Evolutionary conservation across 345 rosid genomes (phyloP), one percentile per base, ranked within the genome.

Genomic region (Euphorbia peplus): DNA sequence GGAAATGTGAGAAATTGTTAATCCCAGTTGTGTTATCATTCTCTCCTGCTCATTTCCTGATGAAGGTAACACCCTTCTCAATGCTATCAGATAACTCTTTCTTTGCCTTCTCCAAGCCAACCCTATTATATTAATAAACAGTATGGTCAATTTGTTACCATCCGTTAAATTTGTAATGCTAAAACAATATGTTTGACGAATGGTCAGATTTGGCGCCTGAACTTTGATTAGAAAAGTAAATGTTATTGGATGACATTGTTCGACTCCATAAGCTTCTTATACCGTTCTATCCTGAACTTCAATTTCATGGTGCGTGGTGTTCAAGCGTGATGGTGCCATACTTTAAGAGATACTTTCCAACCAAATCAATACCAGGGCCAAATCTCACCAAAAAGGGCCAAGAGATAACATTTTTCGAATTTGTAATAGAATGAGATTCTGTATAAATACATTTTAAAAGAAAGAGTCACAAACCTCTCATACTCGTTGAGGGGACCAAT

Each of bases 31-130:
- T 47, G 22, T 14, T 25, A 18, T 0, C 24, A 5, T 59, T 12
- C 35, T 2, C 19, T 4, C 7, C 8, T 6, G 11, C 39, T 70
- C 53, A 88, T 69, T 89, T 93, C 79, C 69, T 85, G 77, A 81
- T 71, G 66, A 87, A 93, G 46, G 90, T 63, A 56, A 89, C 70
- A 7, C 97, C 98, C 82, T 91, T 93, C 68, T 82, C 77, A 75
- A 93, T 93, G 83, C 97, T 93, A 68, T 51, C 83, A 18, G 73
- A 87, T 29, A 91, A 79, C 77, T 93, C 98, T 78, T 88, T 79
- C 92, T 88, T 93, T 25, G 96, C 95, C 82, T 89, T 89, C 82
- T 86, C 98, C 81, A 89, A 77, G 35, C 98, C 90, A 64, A 70
- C 63, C 75, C 97, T 88, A 68, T 44, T 42, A 42, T 71, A 70